Evolutionary conservation across 2,329 filamentous ascomycete species (phyloP).

Genomic region (Ascochyta viciae-villosae): DNA sequence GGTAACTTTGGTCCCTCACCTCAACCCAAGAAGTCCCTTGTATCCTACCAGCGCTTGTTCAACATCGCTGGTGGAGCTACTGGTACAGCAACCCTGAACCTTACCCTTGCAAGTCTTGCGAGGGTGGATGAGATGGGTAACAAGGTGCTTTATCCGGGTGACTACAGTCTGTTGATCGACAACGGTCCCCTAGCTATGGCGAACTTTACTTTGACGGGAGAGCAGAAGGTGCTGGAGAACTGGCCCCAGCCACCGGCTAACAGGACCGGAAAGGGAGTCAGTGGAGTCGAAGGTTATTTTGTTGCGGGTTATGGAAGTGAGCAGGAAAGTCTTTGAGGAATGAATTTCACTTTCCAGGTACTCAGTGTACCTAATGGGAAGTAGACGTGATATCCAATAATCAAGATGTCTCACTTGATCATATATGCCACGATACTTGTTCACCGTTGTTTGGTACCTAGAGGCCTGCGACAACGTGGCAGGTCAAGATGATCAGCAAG

Average conservation of each 20-base stretch:
- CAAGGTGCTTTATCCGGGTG: constrained; percentile 61
- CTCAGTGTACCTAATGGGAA: too few relatives aligned
- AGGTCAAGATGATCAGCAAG: too few relatives aligned
- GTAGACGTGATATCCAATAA: too few relatives aligned
- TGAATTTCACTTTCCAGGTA: too few relatives aligned
- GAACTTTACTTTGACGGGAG: constrained; percentile 36
- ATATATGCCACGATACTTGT: too few relatives aligned
- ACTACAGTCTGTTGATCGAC: constrained; percentile 50
- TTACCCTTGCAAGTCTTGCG: constrained; percentile 60
- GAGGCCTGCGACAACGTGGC: too few relatives aligned
- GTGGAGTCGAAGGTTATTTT: constrained; percentile 31
- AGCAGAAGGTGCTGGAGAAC: constrained; percentile 29
- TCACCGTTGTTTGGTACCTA: too few relatives aligned
- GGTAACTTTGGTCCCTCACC: constrained; percentile 59
- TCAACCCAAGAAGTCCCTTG: constrained; percentile 62
- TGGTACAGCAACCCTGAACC: constrained; percentile 47
- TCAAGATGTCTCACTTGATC: too few relatives aligned
- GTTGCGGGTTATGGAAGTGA: constrained; percentile 31
- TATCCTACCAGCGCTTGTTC: constrained; percentile 57
- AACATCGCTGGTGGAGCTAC: constrained; percentile 49
- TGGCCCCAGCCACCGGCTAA: constrained; percentile 40
- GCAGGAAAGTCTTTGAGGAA: constrained; percentile 1
- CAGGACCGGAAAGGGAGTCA: constrained; percentile 27
- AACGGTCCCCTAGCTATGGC: constrained; percentile 23
- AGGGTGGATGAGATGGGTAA: constrained; percentile 60